phyloP scores from a whole-genome alignment of 2,329 filamentous ascomycete species.

The Elsinoe batatas region DNA sequence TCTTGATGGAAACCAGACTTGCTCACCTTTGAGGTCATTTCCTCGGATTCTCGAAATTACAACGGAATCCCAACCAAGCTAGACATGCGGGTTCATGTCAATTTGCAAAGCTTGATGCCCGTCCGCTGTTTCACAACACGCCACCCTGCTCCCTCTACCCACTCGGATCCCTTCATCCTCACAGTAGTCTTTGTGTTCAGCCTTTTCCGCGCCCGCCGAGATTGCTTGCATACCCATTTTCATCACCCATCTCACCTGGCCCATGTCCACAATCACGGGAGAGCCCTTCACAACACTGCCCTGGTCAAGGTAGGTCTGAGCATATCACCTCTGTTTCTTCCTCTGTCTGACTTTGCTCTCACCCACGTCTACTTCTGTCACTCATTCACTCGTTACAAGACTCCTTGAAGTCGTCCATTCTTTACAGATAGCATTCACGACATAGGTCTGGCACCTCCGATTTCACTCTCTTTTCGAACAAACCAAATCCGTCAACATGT shows the following conservation, averaged over 20 bases:
- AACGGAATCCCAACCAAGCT: not conserved
- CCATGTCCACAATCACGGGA: slow-evolving; percentile 9
- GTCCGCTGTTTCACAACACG: slow-evolving; percentile 4
- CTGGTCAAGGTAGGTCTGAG: slow-evolving; percentile 8
- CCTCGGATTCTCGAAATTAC: not conserved
- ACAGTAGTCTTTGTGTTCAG: not conserved
- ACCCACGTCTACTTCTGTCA: not conserved
- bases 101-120: slow-evolving; percentile 5
- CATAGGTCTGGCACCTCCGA: slow-evolving; percentile 14
- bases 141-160: not conserved
- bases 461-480: not conserved
- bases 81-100: not conserved
- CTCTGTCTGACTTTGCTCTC: not conserved
- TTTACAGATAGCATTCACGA: slow-evolving; percentile 7
- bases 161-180: slow-evolving; percentile 1
- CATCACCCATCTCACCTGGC: not conserved
- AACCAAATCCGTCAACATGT: not conserved
- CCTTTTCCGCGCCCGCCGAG: not conserved
- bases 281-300: slow-evolving; percentile 3
- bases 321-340: slow-evolving; percentile 7
- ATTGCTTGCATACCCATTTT: slow-evolving; percentile 6
- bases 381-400: slow-evolving; percentile 10
- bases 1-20: not conserved
- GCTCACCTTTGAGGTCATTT: not conserved
- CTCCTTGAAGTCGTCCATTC: slow-evolving; percentile 13